Base-by-base conservation (phyloP, 129 eudicot species). In the Glebionis coronaria region DNA sequence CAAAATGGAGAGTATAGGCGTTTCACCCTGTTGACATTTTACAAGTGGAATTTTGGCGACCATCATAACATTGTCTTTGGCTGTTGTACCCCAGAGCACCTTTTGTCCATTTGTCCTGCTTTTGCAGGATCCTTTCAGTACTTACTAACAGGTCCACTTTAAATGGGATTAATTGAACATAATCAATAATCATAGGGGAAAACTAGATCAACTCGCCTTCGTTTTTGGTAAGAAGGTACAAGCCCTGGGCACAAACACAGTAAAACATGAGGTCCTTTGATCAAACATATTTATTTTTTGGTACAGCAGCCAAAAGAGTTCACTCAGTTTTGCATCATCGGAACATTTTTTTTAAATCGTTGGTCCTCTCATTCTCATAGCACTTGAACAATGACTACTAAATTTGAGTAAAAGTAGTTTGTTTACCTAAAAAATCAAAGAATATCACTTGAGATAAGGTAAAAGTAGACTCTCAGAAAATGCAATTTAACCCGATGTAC, bases 401-500 rank as follows among this genome's bases (percentile, higher is more conserved):
- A 19, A 9, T 61, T n/a, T 28, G 27, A 51, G 15, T 15, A 35
- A 19, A 38, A 67, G 29, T 10, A 53, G 19, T 53, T 4, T 28
- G 59, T 51, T 49, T 35, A 68, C 51, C 51, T 52, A 2, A 12
- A 21, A 55, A 56, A 21, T 56, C 55, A 42, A 55, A 44, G 55
- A 21, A 23, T 56, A 21, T 56, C 44, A 69, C 44, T 9, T 21
- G 3, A 21, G 42, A 1, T 40, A 20, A 9, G 42, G 42, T 35
- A 35, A 35, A 35, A 5, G 40, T 35, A 8, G 7, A 35, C 9
- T 5, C 40, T 35, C 4, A 35, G 40, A 35, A 35, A 35, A 35
- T 7, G 42, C 42, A 6, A 9, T 6, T 35, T 0, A 35, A 35
- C 42, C 9, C 42, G 1, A 7, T 35, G 6, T 35, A 35, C 10